Conservation (phyloP, 495 filamentous ascomycete species). For the Neurospora sp. region DNA sequence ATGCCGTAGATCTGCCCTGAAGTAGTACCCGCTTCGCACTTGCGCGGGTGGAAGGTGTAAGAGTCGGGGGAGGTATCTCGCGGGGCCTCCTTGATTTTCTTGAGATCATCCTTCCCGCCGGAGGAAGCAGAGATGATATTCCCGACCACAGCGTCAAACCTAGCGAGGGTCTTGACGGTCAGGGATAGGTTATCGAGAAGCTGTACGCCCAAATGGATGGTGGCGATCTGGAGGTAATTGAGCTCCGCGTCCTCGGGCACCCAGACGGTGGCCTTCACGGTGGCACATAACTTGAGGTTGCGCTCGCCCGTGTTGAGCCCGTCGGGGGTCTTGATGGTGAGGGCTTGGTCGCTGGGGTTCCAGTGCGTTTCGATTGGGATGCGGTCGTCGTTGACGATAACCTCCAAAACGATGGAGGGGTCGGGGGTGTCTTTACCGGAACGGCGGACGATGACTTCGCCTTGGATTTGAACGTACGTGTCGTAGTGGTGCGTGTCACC, state of each 20-base stretch:
- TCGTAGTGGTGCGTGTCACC: conserved; percentile 8
- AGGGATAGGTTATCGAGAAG: conserved; percentile 30
- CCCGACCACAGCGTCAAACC: conserved; percentile 19
- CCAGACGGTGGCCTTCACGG: conserved; percentile 31
- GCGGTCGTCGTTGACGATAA: conserved; percentile 26
- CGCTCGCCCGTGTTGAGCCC: conserved; percentile 14
- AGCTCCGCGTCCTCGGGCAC: conserved; percentile 26
- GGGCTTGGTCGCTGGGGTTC: conserved; percentile 17
- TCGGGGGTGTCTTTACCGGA: conserved; percentile 8
- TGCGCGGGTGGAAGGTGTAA: conserved; percentile 23
- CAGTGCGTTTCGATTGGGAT: conserved; percentile 20
- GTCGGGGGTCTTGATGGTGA: conserved; percentile 24
- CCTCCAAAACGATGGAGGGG: conserved; percentile 26
- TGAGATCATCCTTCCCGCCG: conserved; percentile 3
- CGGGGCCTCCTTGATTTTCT: neutral
- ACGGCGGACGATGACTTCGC: conserved; percentile 30
- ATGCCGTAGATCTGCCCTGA: conserved; percentile 27
- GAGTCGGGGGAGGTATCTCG: conserved; percentile 15
- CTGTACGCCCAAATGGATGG: conserved; percentile 27
- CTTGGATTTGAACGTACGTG: conserved; percentile 23
- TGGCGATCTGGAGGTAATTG: conserved; percentile 14
- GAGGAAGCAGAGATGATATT: conserved; percentile 13
- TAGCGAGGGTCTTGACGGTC: conserved; percentile 11
- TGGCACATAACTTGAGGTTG: conserved; percentile 24
- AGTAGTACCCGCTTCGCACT: conserved; percentile 24